Conservation (phyloP, 495 filamentous ascomycete genomes). For the Penicillium robsamsonii region DNA sequence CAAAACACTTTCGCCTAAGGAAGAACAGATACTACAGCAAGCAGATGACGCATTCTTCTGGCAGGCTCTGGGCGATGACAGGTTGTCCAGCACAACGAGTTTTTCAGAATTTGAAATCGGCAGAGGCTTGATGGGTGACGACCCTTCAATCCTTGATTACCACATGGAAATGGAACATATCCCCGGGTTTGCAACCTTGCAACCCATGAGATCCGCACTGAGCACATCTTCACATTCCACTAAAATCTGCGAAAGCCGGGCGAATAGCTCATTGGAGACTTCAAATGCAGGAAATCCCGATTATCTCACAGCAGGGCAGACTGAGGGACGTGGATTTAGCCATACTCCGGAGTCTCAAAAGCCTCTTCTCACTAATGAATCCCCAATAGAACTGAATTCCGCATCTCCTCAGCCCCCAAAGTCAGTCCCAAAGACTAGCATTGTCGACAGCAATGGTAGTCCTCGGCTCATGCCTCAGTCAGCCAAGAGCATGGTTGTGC, state of each 20-base stretch:
- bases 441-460: conserved; percentile 35
- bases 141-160: conserved; percentile 9
- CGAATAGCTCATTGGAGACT: conserved; percentile 5
- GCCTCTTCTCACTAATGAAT: conserved; percentile 18
- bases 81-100: background rate
- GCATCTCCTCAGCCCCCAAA: background rate
- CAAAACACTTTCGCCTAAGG: background rate
- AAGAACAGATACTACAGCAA: background rate
- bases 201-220: background rate
- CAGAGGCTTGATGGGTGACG: background rate
- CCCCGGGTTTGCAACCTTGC: conserved; percentile 4
- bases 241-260: background rate
- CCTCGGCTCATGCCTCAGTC: conserved; percentile 18
- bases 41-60: background rate
- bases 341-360: conserved; percentile 25
- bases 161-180: conserved; percentile 12
- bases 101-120: conserved; percentile 1
- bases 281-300: background rate
- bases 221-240: background rate
- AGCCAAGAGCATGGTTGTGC: background rate
- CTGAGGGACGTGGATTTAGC: background rate
- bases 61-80: background rate
- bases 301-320: background rate
- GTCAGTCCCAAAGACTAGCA: conserved; percentile 12
- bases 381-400: background rate